Base-by-base conservation (phyloP, 2,329 filamentous ascomycete species). In the Parafenestella ontariensis region DNA sequence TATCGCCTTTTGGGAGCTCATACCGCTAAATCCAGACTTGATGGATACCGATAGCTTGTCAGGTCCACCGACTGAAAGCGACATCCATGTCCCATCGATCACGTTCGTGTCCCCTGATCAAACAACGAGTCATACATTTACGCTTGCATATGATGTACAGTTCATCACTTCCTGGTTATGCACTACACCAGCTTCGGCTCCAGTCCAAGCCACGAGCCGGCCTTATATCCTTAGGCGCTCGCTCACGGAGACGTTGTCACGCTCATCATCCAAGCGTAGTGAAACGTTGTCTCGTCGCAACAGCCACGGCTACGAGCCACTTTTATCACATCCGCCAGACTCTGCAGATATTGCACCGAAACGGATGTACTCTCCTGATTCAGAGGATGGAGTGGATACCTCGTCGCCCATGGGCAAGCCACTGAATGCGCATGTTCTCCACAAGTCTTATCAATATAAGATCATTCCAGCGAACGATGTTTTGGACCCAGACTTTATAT, bases 141-240 rank as follows among this genome's bases (percentile, higher is more conserved):
- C 78, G 1, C 69, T 86, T 23, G 73, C 70, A 15, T 77, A 83
- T 65, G 82, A 85, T 53, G 77, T 83, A 13, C 77, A 81, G 24
- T 86, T 85, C 62, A 72, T 87, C 39, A 78, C 82, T 0, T 82
- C 83, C 1, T 82, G 82, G 63, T 82, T 81, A 17, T 87, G 84
- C 64, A 78, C 74, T 6, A 75, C 79, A 10, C 81, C 82, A 13
- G 54, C 65, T 11, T 56, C 64, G 11, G 60, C 64, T 6, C 56
- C 64, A 21, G 24, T 56, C n/a, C 61, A 58, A 3, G 26, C 26
- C 24, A 46, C 50, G 18, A 64, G 58, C 43, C 52, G 62, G 10
- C 68, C 66, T 9, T 62, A 64, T 20, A 56, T 70, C 13, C 48
- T 68, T 2, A 68, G 67, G 39, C 64, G 66, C 18, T 65, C 69